phyloP scores from a whole-genome alignment of 176 grass and related monocot species.

The Triticum turgidum region DNA sequence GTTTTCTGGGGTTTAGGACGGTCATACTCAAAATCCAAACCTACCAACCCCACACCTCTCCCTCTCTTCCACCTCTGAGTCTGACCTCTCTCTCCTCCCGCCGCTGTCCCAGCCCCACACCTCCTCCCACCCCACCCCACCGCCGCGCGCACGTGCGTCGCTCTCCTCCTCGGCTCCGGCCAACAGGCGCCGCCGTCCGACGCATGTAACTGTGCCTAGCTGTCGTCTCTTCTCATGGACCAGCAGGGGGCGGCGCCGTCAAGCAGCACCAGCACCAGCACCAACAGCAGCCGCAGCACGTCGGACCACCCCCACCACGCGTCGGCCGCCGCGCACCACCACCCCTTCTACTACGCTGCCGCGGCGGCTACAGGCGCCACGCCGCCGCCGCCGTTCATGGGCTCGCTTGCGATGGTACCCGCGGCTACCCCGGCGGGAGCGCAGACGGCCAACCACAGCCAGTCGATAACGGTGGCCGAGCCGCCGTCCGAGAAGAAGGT shows the following conservation, averaged over 20 bases:
- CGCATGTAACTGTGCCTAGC: conserved; percentile 15
- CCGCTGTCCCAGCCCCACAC: conserved; percentile 50
- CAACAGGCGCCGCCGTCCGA: neutral
- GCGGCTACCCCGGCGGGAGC: neutral
- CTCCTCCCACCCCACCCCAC: conserved; percentile 22
- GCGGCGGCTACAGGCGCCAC: neutral
- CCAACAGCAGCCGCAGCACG: conserved; percentile 89
- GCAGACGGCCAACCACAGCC: neutral
- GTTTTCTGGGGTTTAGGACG: conserved; percentile 26
- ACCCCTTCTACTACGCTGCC: conserved; percentile 58
- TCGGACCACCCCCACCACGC: conserved; percentile 64
- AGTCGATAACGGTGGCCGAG: conserved; percentile 22
- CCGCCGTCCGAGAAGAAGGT: conserved; percentile 4
- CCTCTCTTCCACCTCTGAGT: conserved; percentile 27
- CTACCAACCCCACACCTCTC: conserved; percentile 29
- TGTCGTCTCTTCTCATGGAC: conserved; percentile 19
- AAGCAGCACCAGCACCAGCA: conserved; percentile 82
- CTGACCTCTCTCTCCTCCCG: conserved; percentile 32
- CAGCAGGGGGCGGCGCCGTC: conserved; percentile 48
- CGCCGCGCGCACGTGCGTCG: conserved; percentile 42
- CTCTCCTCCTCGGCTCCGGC: conserved; percentile 20
- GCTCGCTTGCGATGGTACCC: conserved; percentile 50
- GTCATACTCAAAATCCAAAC: conserved; percentile 26
- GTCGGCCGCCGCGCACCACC: conserved; percentile 34
- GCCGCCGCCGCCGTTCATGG: conserved; percentile 53